Percentiles rank a stretch among this genome's conserved stretches.
These are phyloP conservation scores for Posidonia australis DNA, from an alignment of 106 monocot genomes.

Conservation along the genomic window DNA sequence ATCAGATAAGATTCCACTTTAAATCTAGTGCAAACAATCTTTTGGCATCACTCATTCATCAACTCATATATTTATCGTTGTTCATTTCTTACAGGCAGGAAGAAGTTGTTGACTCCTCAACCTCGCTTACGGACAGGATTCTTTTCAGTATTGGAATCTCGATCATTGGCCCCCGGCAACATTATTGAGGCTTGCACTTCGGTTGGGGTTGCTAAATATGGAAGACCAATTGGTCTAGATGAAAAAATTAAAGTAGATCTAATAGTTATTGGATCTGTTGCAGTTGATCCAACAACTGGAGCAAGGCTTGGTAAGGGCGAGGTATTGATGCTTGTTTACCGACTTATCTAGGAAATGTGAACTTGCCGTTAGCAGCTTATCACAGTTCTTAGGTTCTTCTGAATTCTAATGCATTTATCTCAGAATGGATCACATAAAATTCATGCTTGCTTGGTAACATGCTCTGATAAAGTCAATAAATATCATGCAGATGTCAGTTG, in stretches of 20 bases:
- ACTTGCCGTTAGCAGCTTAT: no score
- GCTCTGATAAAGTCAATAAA: no score
- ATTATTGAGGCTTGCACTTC: constrained; percentile 80
- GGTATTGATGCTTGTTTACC: constrained; percentile 29
- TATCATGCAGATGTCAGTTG: no score
- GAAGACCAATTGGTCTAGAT: constrained; percentile 60
- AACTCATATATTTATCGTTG: not conserved
- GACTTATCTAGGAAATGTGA: not conserved
- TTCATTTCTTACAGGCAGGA: constrained; percentile 37
- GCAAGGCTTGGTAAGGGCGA: constrained; percentile 93
- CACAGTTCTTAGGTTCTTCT: no score
- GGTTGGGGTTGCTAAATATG: constrained; percentile 81
- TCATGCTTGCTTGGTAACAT: not conserved
- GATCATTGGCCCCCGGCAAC: constrained; percentile 32
- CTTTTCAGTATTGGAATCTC: constrained; percentile 66
- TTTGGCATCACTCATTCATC: no score
- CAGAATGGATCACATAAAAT: not conserved
- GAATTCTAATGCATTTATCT: no score
- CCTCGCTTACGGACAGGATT: constrained; percentile 85
- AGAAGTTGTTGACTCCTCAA: constrained; percentile 85
- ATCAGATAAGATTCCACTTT: no score
- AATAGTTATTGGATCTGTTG: constrained; percentile 88
- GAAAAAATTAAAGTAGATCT: constrained; percentile 81
- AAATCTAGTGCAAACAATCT: no score
- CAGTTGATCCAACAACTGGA: constrained; percentile 81